These are phyloP conservation scores for Blepharisma undulans DNA, from an alignment of 169 alveolate species.

Conservation along the genomic window DNA sequence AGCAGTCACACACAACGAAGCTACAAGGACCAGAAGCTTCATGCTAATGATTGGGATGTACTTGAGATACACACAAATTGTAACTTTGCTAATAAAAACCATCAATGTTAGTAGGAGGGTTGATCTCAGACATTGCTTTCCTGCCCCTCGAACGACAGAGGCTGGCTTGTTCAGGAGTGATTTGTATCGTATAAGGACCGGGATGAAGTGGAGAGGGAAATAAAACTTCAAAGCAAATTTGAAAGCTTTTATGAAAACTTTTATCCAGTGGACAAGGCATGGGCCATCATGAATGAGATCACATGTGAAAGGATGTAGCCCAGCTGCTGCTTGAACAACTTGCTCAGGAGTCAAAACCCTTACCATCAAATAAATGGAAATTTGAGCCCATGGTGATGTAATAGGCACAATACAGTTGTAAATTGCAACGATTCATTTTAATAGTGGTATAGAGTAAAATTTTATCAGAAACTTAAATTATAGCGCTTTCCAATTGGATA, in stretches of 20 bases:
- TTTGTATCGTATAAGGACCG: slow-evolving; percentile 45
- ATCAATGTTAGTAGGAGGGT: slow-evolving; percentile 60
- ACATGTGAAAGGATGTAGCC: slow-evolving; percentile 33
- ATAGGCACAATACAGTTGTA: not conserved
- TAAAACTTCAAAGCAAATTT: slow-evolving; percentile 65
- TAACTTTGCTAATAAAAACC: slow-evolving; percentile 55
- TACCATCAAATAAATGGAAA: not conserved
- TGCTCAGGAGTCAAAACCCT: slow-evolving; percentile 6
- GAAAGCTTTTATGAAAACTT: slow-evolving; percentile 46
- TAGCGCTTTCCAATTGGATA: not conserved
- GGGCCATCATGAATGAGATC: slow-evolving; percentile 68
- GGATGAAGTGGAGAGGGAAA: slow-evolving; percentile 70
- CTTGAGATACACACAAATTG: not conserved
- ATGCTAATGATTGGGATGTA: not conserved
- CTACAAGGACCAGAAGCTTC: slow-evolving; percentile 44
- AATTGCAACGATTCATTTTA: not conserved
- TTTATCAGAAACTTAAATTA: not conserved
- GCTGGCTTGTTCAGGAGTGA: slow-evolving; percentile 50
- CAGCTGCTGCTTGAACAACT: not conserved
- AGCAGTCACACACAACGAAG: slow-evolving; percentile 55
- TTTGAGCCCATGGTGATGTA: not conserved
- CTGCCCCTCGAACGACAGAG: slow-evolving; percentile 45
- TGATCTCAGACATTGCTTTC: slow-evolving; percentile 52
- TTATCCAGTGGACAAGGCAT: slow-evolving; percentile 56
- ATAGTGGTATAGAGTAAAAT: not conserved